Evolutionary conservation across 2,329 filamentous ascomycete genomes (phyloP).

Genomic region (Fusarium succisae): DNA sequence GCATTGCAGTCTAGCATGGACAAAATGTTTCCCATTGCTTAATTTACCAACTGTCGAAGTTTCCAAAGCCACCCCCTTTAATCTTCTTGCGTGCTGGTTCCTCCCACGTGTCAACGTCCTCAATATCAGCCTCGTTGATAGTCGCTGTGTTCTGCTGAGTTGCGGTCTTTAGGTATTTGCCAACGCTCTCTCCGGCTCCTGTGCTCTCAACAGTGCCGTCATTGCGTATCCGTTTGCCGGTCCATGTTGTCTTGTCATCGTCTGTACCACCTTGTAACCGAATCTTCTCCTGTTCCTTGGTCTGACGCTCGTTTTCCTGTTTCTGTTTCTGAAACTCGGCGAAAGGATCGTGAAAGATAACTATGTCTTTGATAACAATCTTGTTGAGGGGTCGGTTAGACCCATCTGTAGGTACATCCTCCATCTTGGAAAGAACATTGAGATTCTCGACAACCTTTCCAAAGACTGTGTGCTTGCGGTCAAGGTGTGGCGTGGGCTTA

Average conservation of each 20-base stretch:
- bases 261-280: slow-evolving; percentile 76
- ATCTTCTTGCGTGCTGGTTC: slow-evolving; percentile 84
- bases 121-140: slow-evolving; percentile 68
- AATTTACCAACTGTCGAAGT: slow-evolving; percentile 88
- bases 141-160: slow-evolving; percentile 40
- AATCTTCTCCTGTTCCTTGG: slow-evolving; percentile 69
- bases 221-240: slow-evolving; percentile 84
- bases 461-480: slow-evolving; percentile 98
- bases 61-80: slow-evolving; percentile 84
- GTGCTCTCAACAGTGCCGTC: slow-evolving; percentile 66
- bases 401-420: slow-evolving; percentile 79
- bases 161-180: slow-evolving; percentile 83
- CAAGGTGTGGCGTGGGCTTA: slow-evolving; percentile 82
- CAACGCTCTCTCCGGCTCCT: slow-evolving; percentile 61
- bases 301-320: slow-evolving; percentile 67
- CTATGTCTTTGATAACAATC: slow-evolving; percentile 82
- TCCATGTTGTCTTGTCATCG: slow-evolving; percentile 94
- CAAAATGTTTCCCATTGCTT: background rate
- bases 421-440: slow-evolving; percentile 77
- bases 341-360: slow-evolving; percentile 93
- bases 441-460: slow-evolving; percentile 82
- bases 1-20: background rate
- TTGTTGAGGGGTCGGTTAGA: slow-evolving; percentile 79
- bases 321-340: slow-evolving; percentile 88
- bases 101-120: slow-evolving; percentile 72